These are phyloP conservation scores for Cantharellus anzutake DNA, from an alignment of 768 basidiomycete genomes.

Conservation along the genomic window DNA sequence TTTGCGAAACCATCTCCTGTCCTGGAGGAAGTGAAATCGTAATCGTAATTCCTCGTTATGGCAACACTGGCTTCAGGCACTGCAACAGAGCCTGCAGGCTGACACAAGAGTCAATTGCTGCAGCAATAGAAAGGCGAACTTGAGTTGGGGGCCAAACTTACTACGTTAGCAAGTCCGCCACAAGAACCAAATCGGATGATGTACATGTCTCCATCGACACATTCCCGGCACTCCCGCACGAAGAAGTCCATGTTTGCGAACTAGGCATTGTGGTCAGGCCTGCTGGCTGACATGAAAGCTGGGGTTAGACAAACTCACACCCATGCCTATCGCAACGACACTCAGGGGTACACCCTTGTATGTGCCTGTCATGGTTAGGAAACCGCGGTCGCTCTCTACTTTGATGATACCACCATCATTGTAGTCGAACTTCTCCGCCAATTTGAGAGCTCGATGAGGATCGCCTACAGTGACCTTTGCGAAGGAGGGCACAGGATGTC, in stretches of 20 bases:
- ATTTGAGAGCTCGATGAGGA: slow-evolving; percentile 39
- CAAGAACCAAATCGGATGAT: slow-evolving; percentile 25
- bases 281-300: not conserved
- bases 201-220: slow-evolving; percentile 40
- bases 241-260: slow-evolving; percentile 69
- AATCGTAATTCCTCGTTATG: slow-evolving; percentile 58
- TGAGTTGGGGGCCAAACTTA: not conserved
- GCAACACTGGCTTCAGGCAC: slow-evolving; percentile 50
- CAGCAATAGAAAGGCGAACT: slow-evolving; percentile 70
- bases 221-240: slow-evolving; percentile 61
- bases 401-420: slow-evolving; percentile 22
- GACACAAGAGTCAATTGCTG: slow-evolving; percentile 28
- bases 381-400: slow-evolving; percentile 54
- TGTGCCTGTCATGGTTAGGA: slow-evolving; percentile 49
- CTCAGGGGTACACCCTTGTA: slow-evolving; percentile 46
- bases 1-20: slow-evolving; percentile 17
- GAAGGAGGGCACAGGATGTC: not conserved
- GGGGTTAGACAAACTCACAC: slow-evolving; percentile 17
- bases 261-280: not conserved
- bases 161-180: not conserved
- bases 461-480: slow-evolving; percentile 55
- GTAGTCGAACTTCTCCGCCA: slow-evolving; percentile 30
- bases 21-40: slow-evolving; percentile 32
- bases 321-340: slow-evolving; percentile 71
- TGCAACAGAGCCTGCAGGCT: slow-evolving; percentile 47